Conservation (phyloP, 345 rosid species). For the Reutealis trisperma region DNA sequence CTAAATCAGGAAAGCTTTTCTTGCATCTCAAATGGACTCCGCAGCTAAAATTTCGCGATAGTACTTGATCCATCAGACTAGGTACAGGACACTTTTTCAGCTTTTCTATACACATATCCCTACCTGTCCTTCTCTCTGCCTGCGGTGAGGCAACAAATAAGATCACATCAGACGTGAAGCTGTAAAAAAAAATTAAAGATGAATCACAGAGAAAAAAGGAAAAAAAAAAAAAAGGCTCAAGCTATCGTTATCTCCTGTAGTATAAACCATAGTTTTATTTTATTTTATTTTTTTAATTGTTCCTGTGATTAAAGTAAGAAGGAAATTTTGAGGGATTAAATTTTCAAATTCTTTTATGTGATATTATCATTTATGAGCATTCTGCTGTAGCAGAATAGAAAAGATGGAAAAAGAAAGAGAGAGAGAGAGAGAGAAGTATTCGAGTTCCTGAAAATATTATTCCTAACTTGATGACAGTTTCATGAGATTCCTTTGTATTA, state of each 20-base stretch:
- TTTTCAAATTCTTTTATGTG: neutral
- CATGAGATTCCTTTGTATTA: neutral
- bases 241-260: neutral
- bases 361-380: neutral
- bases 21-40: slow-evolving; percentile 78
- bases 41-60: slow-evolving; percentile 58
- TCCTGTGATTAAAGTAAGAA: neutral
- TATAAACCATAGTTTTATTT: neutral
- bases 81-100: neutral
- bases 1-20: slow-evolving; percentile 68
- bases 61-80: slow-evolving; percentile 14
- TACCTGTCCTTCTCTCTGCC: neutral
- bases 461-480: neutral
- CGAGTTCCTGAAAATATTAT: neutral
- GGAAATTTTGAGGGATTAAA: neutral
- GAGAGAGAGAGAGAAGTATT: neutral
- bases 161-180: neutral
- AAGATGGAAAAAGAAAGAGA: neutral
- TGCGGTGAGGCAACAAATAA: neutral
- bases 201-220: neutral
- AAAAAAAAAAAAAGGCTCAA: neutral
- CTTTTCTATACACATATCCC: neutral
- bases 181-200: slow-evolving; percentile 7
- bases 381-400: neutral
- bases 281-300: too few species aligned